A percentile compares a stretch with the other conserved stretches of the same genome.
Evolutionary conservation across 2,329 filamentous ascomycete species (phyloP).

Genomic region (Domatiomyces catenatus): DNA sequence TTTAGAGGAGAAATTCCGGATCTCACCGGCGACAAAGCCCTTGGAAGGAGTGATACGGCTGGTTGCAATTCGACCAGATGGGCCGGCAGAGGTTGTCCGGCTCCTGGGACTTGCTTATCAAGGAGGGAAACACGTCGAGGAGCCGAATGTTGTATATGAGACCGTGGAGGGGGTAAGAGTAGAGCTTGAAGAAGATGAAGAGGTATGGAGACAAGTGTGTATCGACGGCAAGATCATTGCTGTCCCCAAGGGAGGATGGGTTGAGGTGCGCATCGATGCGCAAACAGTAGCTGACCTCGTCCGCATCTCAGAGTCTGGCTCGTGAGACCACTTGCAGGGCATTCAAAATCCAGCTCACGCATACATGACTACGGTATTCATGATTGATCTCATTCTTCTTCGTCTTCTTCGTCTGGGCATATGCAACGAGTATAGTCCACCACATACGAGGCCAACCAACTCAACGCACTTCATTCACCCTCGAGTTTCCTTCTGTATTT

Average conservation of each 20-base stretch:
- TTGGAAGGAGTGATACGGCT: slow-evolving; percentile 57
- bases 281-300: slow-evolving; percentile 26
- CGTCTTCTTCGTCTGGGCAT: not conserved
- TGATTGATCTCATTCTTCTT: not conserved
- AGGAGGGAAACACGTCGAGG: slow-evolving; percentile 38
- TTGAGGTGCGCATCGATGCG: slow-evolving; percentile 44
- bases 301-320: too few relatives aligned
- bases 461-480: not conserved
- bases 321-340: not conserved
- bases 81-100: slow-evolving; percentile 46
- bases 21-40: slow-evolving; percentile 57
- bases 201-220: slow-evolving; percentile 68
- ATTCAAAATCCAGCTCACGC: not conserved
- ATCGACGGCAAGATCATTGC: slow-evolving; percentile 81
- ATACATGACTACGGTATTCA: not conserved
- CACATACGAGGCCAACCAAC: not conserved
- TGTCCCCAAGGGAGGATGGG: slow-evolving; percentile 53
- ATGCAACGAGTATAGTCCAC: not conserved
- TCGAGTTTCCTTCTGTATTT: not conserved
- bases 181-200: slow-evolving; percentile 50
- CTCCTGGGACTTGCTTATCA: slow-evolving; percentile 55
- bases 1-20: slow-evolving; percentile 65
- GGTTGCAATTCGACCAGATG: slow-evolving; percentile 45
- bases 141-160: slow-evolving; percentile 52
- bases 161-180: slow-evolving; percentile 53